Conservation (phyloP, 2,329 filamentous ascomycete genomes). For the Aspergillus aculeatinus region DNA sequence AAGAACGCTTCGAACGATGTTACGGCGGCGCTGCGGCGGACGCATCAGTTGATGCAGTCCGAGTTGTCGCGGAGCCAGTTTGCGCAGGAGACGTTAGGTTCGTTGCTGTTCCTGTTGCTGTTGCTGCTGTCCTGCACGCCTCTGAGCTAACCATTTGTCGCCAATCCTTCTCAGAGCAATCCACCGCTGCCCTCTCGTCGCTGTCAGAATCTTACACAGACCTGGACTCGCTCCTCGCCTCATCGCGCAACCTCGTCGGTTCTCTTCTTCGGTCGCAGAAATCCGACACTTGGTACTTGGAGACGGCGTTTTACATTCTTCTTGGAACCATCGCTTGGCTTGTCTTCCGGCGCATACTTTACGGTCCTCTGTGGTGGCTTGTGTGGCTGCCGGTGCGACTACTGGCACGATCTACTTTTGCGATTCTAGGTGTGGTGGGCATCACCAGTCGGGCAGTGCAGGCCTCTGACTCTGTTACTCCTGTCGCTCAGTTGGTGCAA, state of each 20-base stretch:
- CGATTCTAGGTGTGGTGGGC: constrained; percentile 56
- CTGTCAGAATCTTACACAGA: constrained; percentile 78
- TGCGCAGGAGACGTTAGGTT: constrained; percentile 76
- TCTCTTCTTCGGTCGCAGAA: constrained; percentile 85
- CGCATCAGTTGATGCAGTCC: constrained; percentile 79
- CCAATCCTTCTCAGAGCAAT: constrained; percentile 56
- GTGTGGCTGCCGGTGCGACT: constrained; percentile 77
- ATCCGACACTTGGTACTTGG: constrained; percentile 96
- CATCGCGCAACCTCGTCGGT: constrained; percentile 71
- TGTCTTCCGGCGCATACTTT: constrained; percentile 77
- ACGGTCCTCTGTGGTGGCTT: constrained; percentile 88
- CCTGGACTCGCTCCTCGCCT: constrained; percentile 73
- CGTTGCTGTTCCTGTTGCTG: constrained; percentile 18
- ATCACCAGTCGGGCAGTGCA: constrained; percentile 30
- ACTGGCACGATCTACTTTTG: constrained; percentile 59
- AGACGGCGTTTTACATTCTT: constrained; percentile 83
- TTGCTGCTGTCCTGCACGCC: neutral
- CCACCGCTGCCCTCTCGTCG: constrained; percentile 75
- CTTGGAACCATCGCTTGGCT: constrained; percentile 78
- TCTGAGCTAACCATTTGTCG: neutral
- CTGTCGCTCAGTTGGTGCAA: constrained; percentile 19
- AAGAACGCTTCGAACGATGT: constrained; percentile 78
- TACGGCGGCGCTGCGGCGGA: constrained; percentile 77
- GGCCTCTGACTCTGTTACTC: constrained; percentile 23
- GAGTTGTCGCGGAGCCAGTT: constrained; percentile 86